A percentile compares a stretch with the other conserved stretches of the same genome.
phyloP scores from a whole-genome alignment of 768 basidiomycete species.

The Asterophora lycoperdoides region DNA sequence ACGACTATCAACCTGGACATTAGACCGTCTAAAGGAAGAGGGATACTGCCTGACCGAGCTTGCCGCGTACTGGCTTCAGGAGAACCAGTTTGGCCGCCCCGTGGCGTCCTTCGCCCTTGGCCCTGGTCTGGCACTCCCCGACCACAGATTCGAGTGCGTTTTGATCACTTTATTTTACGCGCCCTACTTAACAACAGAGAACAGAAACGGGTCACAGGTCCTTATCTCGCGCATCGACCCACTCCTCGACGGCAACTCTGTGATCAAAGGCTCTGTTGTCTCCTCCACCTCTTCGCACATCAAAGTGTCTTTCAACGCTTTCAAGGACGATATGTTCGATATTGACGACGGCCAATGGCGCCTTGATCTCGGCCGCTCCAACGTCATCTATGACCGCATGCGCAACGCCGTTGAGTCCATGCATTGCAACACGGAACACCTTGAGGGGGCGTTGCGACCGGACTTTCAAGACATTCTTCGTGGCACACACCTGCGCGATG shows the following conservation, averaged over 20 bases:
- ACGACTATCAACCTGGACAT: conserved; percentile 65
- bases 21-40: conserved; percentile 55
- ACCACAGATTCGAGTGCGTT: conserved; percentile 68
- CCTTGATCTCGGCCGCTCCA: conserved; percentile 67
- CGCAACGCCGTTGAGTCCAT: conserved; percentile 57
- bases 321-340: conserved; percentile 29
- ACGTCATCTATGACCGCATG: conserved; percentile 67
- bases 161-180: not conserved
- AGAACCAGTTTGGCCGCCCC: conserved; percentile 58
- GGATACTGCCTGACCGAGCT: conserved; percentile 71
- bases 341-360: conserved; percentile 53
- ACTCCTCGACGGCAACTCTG: conserved; percentile 38
- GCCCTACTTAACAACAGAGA: not conserved
- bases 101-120: conserved; percentile 64
- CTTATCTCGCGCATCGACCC: conserved; percentile 64
- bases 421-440: conserved; percentile 44
- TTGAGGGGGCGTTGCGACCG: conserved; percentile 29
- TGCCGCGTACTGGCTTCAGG: conserved; percentile 63
- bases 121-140: conserved; percentile 57
- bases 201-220: conserved; percentile 69
- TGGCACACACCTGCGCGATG: conserved; percentile 72
- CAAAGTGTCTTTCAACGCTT: conserved; percentile 47
- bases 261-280: conserved; percentile 53
- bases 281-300: conserved; percentile 47
- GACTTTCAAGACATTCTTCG: conserved; percentile 52